Conservation (phyloP, 148 eudicot species). For the Vaccinium macrocarpon region DNA sequence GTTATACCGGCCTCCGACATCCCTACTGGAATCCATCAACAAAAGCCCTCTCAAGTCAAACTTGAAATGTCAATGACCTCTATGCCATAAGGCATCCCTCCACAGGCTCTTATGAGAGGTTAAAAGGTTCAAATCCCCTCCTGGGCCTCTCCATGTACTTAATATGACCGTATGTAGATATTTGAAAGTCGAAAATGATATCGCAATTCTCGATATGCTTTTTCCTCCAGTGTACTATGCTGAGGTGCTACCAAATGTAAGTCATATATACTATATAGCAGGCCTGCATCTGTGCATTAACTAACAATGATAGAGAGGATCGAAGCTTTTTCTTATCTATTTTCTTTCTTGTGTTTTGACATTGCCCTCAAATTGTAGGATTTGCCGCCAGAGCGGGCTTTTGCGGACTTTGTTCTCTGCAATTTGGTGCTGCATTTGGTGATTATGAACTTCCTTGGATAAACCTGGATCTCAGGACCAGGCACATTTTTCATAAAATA, state of each 20-base stretch:
- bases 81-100: no score
- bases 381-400: slow-evolving; percentile 88
- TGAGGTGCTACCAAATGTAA: background rate
- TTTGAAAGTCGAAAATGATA: background rate
- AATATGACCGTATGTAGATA: background rate
- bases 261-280: background rate
- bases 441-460: slow-evolving; percentile 94
- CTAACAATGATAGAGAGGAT: no score
- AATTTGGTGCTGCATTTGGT: slow-evolving; percentile 95
- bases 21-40: background rate
- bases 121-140: background rate
- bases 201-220: background rate
- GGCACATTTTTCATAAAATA: background rate
- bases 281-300: background rate
- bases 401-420: slow-evolving; percentile 91
- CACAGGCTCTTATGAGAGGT: background rate
- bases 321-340: no score
- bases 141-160: background rate
- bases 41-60: background rate
- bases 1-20: background rate
- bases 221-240: background rate
- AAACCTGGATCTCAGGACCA: background rate
- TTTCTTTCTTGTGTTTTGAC: background rate
- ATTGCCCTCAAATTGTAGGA: slow-evolving; percentile 48
- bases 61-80: no score